These are phyloP conservation scores for Ceratocystis eucalypticola DNA, from an alignment of 2,329 filamentous ascomycete genomes.

Conservation along the genomic window DNA sequence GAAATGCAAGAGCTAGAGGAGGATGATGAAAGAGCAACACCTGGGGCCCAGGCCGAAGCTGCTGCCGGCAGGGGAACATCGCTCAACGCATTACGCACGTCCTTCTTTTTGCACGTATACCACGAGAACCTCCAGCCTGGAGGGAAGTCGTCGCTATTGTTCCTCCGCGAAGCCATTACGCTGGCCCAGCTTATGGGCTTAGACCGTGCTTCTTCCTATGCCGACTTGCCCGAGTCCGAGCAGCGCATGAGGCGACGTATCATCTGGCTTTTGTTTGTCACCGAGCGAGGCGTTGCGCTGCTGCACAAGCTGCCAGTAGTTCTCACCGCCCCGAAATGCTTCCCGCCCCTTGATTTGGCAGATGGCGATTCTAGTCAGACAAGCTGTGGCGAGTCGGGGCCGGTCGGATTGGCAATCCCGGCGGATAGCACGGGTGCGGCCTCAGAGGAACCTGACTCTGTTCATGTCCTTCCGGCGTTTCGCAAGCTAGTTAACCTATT, in stretches of 20 bases:
- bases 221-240: constrained; percentile 16
- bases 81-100: constrained; percentile 32
- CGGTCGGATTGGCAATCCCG: not conserved
- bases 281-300: constrained; percentile 36
- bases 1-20: constrained; percentile 21
- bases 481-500: constrained; percentile 37
- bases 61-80: constrained; percentile 21
- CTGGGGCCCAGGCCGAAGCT: not conserved
- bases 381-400: constrained; percentile 7
- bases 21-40: not conserved
- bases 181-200: constrained; percentile 37
- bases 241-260: constrained; percentile 34
- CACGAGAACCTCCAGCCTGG: constrained; percentile 37
- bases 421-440: not conserved
- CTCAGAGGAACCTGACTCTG: constrained; percentile 24
- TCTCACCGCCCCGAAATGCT: constrained; percentile 29
- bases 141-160: constrained; percentile 34
- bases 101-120: constrained; percentile 40
- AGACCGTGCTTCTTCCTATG: constrained; percentile 25
- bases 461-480: constrained; percentile 36
- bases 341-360: constrained; percentile 25
- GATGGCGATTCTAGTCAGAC: not conserved
- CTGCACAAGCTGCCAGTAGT: constrained; percentile 37
- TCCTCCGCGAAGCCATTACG: constrained; percentile 38
- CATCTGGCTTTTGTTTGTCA: constrained; percentile 37